A percentile compares a stretch with the other conserved stretches of the same genome.
Conservation (phyloP, 208 protist genomes). For the Leishmania martiniquensis region DNA sequence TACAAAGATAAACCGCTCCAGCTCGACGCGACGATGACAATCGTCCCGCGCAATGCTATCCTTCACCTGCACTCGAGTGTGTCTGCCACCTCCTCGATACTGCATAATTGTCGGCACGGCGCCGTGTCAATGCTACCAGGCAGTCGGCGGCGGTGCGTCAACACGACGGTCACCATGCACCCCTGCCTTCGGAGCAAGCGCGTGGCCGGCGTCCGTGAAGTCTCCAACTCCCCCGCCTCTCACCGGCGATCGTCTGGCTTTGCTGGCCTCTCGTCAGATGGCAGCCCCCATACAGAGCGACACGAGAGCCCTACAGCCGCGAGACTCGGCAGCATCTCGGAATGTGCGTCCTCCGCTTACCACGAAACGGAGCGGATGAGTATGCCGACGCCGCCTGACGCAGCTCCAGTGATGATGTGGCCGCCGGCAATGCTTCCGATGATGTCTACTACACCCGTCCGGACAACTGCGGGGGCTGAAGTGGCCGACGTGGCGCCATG, state of each 20-base stretch:
- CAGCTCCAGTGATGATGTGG: background rate
- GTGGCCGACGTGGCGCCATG: background rate
- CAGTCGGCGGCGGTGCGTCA: slow-evolving; percentile 16
- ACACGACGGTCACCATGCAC: slow-evolving; percentile 31
- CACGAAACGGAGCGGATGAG: background rate
- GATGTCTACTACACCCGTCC: background rate
- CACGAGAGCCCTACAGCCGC: background rate
- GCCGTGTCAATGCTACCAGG: slow-evolving; percentile 21
- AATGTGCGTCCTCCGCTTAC: background rate
- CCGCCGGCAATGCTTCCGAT: slow-evolving; percentile 12
- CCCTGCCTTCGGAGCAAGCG: slow-evolving; percentile 21
- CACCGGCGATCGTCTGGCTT: slow-evolving; percentile 9
- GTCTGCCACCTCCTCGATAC: slow-evolving; percentile 24
- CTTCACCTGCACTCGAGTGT: slow-evolving; percentile 61
- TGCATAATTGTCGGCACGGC: slow-evolving; percentile 18
- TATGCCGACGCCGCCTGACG: background rate
- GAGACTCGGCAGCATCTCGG: background rate
- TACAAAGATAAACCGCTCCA: slow-evolving; percentile 38
- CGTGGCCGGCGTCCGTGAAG: background rate
- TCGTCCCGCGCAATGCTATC: slow-evolving; percentile 36
- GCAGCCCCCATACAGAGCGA: slow-evolving; percentile 19
- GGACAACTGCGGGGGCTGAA: background rate
- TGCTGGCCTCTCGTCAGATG: slow-evolving; percentile 1
- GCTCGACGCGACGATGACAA: slow-evolving; percentile 38
- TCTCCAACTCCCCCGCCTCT: slow-evolving; percentile 3